phyloP scores from a whole-genome alignment of 805 yeast genomes.

The Candida taoyuanica region DNA sequence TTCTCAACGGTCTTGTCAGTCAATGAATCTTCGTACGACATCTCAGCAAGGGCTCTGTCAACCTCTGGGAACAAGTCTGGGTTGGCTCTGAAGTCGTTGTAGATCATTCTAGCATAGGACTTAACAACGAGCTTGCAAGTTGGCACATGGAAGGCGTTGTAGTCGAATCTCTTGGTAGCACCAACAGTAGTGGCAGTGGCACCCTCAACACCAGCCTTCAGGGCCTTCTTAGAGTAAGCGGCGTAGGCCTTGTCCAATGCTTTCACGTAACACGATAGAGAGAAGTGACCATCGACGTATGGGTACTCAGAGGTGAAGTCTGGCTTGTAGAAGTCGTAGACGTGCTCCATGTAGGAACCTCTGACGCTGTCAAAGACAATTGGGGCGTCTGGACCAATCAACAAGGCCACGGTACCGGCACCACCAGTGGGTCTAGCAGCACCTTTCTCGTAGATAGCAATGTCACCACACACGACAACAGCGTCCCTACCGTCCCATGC shows the following conservation, averaged over 20 bases:
- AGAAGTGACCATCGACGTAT: constrained; percentile 94
- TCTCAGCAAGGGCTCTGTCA: constrained; percentile 40
- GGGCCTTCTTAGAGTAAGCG: constrained; percentile 73
- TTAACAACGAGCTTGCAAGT: constrained; percentile 93
- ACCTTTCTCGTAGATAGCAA: constrained; percentile 95
- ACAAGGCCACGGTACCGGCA: constrained; percentile 92
- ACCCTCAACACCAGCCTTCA: constrained; percentile 42
- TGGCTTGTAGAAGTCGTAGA: constrained; percentile 97
- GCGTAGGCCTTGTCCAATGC: constrained; percentile 87
- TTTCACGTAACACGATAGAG: constrained; percentile 87
- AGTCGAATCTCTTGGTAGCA: constrained; percentile 73
- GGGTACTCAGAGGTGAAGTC: constrained; percentile 96
- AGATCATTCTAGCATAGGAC: constrained; percentile 86
- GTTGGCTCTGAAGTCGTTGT: constrained; percentile 77
- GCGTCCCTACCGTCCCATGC: constrained; percentile 99
- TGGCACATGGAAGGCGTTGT: constrained; percentile 96
- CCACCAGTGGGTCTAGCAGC: constrained; percentile 99
- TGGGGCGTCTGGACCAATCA: constrained; percentile 98
- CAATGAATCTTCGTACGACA: constrained; percentile 73
- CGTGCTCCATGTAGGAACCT: constrained; percentile 95
- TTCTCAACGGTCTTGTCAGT: constrained; percentile 81
- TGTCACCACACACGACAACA: constrained; percentile 94
- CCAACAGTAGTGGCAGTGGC: constrained; percentile 56
- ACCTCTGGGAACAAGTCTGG: constrained; percentile 63
- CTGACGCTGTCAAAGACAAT: constrained; percentile 83